These are phyloP conservation scores for Mycena rosella DNA, from an alignment of 768 basidiomycete species.

Conservation along the genomic window DNA sequence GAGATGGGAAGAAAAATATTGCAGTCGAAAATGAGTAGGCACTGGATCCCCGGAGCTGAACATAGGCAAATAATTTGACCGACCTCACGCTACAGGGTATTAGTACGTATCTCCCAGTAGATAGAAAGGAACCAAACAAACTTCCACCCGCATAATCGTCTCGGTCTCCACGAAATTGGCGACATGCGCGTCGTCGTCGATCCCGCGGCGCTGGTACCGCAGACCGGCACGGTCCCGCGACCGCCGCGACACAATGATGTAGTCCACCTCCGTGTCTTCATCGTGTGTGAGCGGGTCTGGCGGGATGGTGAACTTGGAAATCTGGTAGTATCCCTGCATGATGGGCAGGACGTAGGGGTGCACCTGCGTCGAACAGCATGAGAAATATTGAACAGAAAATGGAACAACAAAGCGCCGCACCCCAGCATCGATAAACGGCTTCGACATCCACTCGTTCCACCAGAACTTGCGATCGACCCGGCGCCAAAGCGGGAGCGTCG, in stretches of 20 bases:
- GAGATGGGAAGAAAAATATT: neutral
- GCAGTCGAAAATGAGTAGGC: constrained; percentile 42
- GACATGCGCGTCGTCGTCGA: constrained; percentile 93
- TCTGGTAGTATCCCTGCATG: constrained; percentile 94
- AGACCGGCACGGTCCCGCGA: constrained; percentile 92
- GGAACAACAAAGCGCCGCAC: constrained; percentile 57
- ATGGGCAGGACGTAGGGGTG: constrained; percentile 91
- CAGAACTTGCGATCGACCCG: constrained; percentile 92
- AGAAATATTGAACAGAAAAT: neutral
- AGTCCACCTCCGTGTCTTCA: constrained; percentile 72
- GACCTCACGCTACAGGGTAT: constrained; percentile 71
- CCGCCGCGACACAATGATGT: constrained; percentile 87
- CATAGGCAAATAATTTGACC: constrained; percentile 87
- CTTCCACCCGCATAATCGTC: constrained; percentile 86
- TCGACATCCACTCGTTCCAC: constrained; percentile 94
- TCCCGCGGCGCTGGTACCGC: constrained; percentile 93
- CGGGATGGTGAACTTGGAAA: constrained; percentile 74
- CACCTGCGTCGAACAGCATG: constrained; percentile 55
- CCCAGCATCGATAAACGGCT: constrained; percentile 89
- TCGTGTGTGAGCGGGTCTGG: constrained; percentile 58
- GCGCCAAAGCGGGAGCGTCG: constrained; percentile 90
- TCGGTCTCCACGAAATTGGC: constrained; percentile 98
- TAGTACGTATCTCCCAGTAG: neutral
- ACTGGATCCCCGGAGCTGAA: constrained; percentile 95
- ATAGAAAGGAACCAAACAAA: constrained; percentile 44